Base-by-base conservation (phyloP, 164 flowering plant species). In the Echeveria elegans region DNA sequence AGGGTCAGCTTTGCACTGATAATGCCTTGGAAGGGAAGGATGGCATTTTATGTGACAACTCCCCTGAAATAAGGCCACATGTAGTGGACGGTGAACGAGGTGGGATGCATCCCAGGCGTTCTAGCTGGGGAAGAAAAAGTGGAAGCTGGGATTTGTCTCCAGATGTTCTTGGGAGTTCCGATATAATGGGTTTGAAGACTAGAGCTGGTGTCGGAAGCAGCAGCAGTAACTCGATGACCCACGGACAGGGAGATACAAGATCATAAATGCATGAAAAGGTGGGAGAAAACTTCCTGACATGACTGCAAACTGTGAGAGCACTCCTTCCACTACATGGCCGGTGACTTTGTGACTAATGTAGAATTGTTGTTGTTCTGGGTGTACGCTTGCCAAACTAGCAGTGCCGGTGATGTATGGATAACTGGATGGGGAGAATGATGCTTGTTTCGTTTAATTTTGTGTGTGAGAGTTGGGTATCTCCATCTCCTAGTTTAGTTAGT, bases 61-160 rank as follows among this genome's bases (percentile, higher is more conserved):
- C 92, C 31, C 87, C 92, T 0, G 92, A 85, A 64, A 75, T 83
- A 36, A 83, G 88, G 72, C 79, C 78, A 21, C 72, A 77, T 6
- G 81, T 79, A 1, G 95, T 81, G 64, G 90, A 81, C 19, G 85
- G 79, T 63, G 96, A 79, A 6, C 89, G 74, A 58, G 74, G 79
- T 64, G 87, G 78, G 62, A 53, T 80, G 4, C 92, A 90, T 71
- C 85, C 89, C 0, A 82, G 96, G 73, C 85, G 87, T 4, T 82
- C 97, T 23, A 90, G 98, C 58, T 86, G 97, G 96, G 98, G 96
- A 50, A 80, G 96, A 72, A 86, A 85, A 72, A 90, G 94, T 45
- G 97, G 96, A 60, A 90, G 85, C 82, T 90, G 97, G 98, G 98
- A 93, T 61, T 85, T 87, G 78, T 89, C 95, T 1, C 90, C 97